Evolutionary conservation across 306 rosid genomes (phyloP).

Genomic region (Quercus variabilis): DNA sequence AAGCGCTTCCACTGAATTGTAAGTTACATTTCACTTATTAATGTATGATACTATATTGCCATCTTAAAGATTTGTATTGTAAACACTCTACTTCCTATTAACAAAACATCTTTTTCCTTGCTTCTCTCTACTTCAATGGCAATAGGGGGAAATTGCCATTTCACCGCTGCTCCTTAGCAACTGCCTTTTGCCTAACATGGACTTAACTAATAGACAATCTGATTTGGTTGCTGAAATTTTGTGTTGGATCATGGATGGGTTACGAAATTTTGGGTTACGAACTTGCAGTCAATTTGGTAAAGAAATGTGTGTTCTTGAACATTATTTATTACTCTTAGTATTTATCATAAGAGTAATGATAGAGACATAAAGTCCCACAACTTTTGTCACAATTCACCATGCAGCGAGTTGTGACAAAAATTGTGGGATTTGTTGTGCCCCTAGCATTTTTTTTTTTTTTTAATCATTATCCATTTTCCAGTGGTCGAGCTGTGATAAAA

Average conservation of each 20-base stretch:
- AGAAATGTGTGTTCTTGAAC: too few relatives aligned
- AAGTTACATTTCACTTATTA: background rate
- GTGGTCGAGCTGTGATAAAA: too few relatives aligned
- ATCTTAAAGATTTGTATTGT: background rate
- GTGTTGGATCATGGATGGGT: background rate
- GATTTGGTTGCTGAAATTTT: background rate
- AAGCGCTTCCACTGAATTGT: background rate
- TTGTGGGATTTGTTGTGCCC: too few relatives aligned
- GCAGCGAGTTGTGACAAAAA: too few relatives aligned
- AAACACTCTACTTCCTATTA: background rate
- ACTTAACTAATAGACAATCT: background rate
- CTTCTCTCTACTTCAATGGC: background rate
- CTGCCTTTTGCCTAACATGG: background rate
- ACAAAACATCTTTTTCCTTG: background rate
- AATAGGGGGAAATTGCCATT: background rate
- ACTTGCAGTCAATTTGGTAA: too few relatives aligned
- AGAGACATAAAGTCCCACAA: too few relatives aligned
- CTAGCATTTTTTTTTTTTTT: too few relatives aligned
- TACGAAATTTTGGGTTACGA: too few relatives aligned
- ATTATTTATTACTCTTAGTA: too few relatives aligned
- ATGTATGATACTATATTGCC: background rate
- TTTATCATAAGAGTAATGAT: too few relatives aligned
- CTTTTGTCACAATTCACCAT: too few relatives aligned
- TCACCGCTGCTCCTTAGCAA: background rate
- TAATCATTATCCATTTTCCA: too few relatives aligned